Evolutionary conservation across 2,329 filamentous ascomycete genomes (phyloP).

Genomic region (Venturia asperata): DNA sequence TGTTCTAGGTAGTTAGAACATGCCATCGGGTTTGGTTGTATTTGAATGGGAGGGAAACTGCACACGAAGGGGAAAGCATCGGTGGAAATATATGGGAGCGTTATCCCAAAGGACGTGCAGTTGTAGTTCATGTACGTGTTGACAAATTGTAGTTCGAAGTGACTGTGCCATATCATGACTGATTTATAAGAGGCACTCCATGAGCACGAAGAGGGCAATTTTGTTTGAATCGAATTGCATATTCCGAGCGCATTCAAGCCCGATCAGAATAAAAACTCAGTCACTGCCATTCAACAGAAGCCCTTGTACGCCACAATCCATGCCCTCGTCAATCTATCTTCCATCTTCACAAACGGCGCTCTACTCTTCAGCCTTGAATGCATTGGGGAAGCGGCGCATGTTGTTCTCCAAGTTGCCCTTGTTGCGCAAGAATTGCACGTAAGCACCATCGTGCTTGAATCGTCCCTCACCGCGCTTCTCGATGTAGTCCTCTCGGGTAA

Average conservation of each 20-base stretch:
- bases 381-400: constrained; percentile 90
- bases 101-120: too few relatives aligned
- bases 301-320: neutral
- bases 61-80: too few relatives aligned
- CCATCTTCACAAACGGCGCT: constrained; percentile 2
- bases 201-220: too few relatives aligned
- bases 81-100: too few relatives aligned
- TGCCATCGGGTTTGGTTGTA: too few relatives aligned
- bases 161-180: too few relatives aligned
- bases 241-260: neutral
- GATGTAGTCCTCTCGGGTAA: constrained; percentile 95
- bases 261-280: neutral
- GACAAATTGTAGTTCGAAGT: too few relatives aligned
- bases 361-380: constrained; percentile 51
- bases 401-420: constrained; percentile 79
- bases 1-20: too few relatives aligned
- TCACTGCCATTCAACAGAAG: constrained; percentile 1
- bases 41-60: too few relatives aligned
- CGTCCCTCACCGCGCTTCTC: constrained; percentile 88
- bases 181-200: neutral
- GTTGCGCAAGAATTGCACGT: constrained; percentile 98
- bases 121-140: too few relatives aligned
- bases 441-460: constrained; percentile 96
- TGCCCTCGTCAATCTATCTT: constrained; percentile 11
- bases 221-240: constrained; percentile 1